Evolutionary conservation across 2,329 filamentous ascomycete genomes (phyloP).

Genomic region (Bipolaris zeicola): DNA sequence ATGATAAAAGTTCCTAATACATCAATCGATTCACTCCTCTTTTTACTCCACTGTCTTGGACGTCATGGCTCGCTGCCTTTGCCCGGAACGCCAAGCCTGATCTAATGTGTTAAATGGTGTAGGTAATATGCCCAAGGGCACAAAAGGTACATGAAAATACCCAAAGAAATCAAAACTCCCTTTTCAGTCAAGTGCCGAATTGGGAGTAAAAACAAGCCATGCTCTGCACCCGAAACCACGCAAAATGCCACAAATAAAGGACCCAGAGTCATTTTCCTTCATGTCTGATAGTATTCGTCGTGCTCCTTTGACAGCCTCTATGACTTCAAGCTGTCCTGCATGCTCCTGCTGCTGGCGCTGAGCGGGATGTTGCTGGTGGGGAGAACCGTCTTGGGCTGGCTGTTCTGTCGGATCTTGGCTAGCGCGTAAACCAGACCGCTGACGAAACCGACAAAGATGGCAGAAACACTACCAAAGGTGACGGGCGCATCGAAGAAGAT

Average conservation of each 20-base stretch:
- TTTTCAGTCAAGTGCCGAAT: conserved; percentile 5
- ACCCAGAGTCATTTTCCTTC: conserved; percentile 19
- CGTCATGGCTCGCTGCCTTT: conserved; percentile 6
- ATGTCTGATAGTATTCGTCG: conserved; percentile 16
- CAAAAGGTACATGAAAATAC: conserved; percentile 27
- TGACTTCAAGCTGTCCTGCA: conserved; percentile 77
- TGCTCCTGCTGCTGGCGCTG: conserved; percentile 91
- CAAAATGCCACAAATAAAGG: conserved; percentile 14
- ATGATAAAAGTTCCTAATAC: conserved; percentile 1
- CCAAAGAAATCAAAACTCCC: conserved; percentile 23
- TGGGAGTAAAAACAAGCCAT: conserved; percentile 9
- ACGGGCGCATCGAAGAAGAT: conserved; percentile 95
- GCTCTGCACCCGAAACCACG: conserved; percentile 30
- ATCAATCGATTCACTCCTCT: conserved; percentile 1
- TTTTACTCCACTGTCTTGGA: conserved; percentile 10
- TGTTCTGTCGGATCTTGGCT: conserved; percentile 81
- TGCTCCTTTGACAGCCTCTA: conserved; percentile 16
- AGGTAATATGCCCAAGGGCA: conserved; percentile 16
- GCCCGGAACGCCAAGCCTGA: conserved; percentile 25
- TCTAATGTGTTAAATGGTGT: conserved; percentile 30
- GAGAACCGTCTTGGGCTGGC: conserved; percentile 68
- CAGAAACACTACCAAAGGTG: conserved; percentile 88
- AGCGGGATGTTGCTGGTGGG: conserved; percentile 71
- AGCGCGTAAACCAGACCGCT: conserved; percentile 90
- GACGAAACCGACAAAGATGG: conserved; percentile 88